phyloP scores from a whole-genome alignment of 306 rosid genomes.

The Leucaena leucocephala region DNA sequence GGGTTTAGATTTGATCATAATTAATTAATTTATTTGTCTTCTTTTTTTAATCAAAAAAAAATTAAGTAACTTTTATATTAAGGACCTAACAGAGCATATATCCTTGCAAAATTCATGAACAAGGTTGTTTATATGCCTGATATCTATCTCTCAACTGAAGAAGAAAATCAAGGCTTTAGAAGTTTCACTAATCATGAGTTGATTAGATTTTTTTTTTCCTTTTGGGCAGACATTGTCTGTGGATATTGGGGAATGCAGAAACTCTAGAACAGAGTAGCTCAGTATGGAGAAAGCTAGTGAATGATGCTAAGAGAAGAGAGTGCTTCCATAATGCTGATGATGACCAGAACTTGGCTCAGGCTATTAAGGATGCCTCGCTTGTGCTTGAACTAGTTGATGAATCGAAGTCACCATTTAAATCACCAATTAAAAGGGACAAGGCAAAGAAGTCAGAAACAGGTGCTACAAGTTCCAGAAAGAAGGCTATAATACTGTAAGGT shows the following conservation, averaged over 20 bases:
- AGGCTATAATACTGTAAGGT: too few species aligned
- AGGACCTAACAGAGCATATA: too few species aligned
- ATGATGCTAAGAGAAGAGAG: conserved; percentile 45
- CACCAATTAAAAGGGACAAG: too few species aligned
- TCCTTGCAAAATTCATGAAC: too few species aligned
- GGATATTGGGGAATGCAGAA: conserved; percentile 60
- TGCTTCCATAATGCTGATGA: conserved; percentile 55
- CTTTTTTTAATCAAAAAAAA: too few species aligned
- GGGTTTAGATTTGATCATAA: too few species aligned
- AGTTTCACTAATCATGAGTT: not conserved
- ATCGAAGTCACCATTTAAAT: conserved; percentile 4
- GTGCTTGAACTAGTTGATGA: not conserved
- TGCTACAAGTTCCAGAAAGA: too few species aligned
- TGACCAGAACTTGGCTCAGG: conserved; percentile 43
- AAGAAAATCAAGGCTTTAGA: not conserved
- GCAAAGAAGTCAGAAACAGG: too few species aligned
- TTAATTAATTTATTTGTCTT: too few species aligned
- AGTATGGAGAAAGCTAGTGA: conserved; percentile 47
- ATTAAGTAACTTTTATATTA: too few species aligned
- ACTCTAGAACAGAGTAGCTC: conserved; percentile 40
- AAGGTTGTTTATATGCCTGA: not conserved
- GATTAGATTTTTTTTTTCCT: not conserved
- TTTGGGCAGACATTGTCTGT: conserved; percentile 50
- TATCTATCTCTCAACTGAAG: not conserved
- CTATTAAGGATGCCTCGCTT: conserved; percentile 25